Evolutionary conservation across 306 rosid species (phyloP).

Genomic region (Begonia peltatifolia): DNA sequence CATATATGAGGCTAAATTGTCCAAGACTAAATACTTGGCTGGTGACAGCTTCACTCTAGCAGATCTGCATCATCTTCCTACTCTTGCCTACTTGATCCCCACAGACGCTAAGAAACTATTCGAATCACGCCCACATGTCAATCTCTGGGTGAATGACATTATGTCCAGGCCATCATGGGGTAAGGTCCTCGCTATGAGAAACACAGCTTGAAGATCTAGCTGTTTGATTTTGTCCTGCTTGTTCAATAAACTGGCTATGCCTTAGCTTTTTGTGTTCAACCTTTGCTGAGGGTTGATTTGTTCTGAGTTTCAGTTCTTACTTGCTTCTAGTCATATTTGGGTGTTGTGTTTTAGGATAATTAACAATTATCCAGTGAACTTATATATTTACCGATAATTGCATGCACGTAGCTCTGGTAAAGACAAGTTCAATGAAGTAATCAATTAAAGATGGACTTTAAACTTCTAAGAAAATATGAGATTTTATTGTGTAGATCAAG

Average conservation of each 20-base stretch:
- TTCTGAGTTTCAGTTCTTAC: background rate
- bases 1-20: conserved; percentile 35
- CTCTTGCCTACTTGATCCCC: conserved; percentile 22
- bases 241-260: background rate
- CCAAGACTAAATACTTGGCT: conserved; percentile 38
- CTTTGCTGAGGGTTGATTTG: background rate
- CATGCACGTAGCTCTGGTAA: too few relatives aligned
- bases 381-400: too few relatives aligned
- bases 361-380: too few relatives aligned
- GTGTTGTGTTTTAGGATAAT: too few relatives aligned
- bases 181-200: conserved; percentile 33
- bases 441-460: too few relatives aligned
- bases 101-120: conserved; percentile 20
- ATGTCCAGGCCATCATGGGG: conserved; percentile 60
- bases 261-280: background rate
- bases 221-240: background rate
- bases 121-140: conserved; percentile 33
- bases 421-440: too few relatives aligned
- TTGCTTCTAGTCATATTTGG: too few relatives aligned
- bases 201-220: background rate
- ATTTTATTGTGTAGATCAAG: too few relatives aligned
- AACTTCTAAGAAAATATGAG: too few relatives aligned
- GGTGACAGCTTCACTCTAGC: conserved; percentile 48
- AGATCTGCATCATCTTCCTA: conserved; percentile 62
- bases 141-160: conserved; percentile 51